phyloP scores from a whole-genome alignment of 805 yeast species.

The Candida qinlingensis region DNA sequence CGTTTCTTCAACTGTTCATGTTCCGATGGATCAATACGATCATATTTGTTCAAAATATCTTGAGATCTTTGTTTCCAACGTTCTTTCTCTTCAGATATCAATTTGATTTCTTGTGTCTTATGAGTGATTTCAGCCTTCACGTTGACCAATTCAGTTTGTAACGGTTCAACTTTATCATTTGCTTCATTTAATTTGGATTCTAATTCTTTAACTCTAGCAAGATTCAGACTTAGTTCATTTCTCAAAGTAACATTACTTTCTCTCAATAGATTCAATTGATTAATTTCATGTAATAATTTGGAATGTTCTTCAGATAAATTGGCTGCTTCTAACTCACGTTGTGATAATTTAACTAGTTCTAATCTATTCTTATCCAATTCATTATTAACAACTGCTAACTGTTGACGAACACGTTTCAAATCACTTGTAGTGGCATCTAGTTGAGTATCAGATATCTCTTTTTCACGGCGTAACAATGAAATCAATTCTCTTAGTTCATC shows the following conservation, averaged over 20 bases:
- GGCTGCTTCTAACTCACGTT: slow-evolving; percentile 27
- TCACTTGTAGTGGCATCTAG: slow-evolving; percentile 50
- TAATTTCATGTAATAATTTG: slow-evolving; percentile 45
- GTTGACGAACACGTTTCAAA: slow-evolving; percentile 44
- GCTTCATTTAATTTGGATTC: slow-evolving; percentile 33
- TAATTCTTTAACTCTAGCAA: slow-evolving; percentile 31
- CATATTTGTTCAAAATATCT: slow-evolving; percentile 39
- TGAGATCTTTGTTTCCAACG: slow-evolving; percentile 52
- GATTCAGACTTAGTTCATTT: slow-evolving; percentile 36
- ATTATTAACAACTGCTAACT: slow-evolving; percentile 38
- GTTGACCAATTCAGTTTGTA: slow-evolving; percentile 34
- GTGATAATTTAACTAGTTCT: slow-evolving; percentile 37
- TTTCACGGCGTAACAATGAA: slow-evolving; percentile 63
- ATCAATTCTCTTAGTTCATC: slow-evolving; percentile 48
- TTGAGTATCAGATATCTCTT: slow-evolving; percentile 62
- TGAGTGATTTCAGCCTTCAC: slow-evolving; percentile 39
- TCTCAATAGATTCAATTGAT: slow-evolving; percentile 56
- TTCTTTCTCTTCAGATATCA: slow-evolving; percentile 48
- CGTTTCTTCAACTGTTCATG: slow-evolving; percentile 31
- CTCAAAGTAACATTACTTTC: slow-evolving; percentile 67
- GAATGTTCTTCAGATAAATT: slow-evolving; percentile 33
- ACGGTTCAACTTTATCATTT: slow-evolving; percentile 36
- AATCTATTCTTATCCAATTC: slow-evolving; percentile 49
- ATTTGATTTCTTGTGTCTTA: slow-evolving; percentile 43
- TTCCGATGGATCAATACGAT: slow-evolving; percentile 44